Evolutionary conservation across 345 rosid genomes (phyloP).

Genomic region (Salix koriyanagi): DNA sequence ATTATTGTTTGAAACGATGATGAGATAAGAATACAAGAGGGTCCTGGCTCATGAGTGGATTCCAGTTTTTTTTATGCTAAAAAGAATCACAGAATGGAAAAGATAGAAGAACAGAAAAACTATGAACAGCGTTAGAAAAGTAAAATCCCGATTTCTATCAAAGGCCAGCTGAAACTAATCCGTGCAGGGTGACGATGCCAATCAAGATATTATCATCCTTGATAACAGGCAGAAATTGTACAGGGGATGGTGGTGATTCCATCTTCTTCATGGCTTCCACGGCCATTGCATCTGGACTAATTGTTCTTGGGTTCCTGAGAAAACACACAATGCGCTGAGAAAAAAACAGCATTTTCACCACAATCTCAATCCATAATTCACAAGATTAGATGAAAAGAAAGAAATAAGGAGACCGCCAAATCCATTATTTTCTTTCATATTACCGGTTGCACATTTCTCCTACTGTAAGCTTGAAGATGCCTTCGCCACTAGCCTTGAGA

Average conservation of each 20-base stretch:
- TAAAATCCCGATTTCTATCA: constrained; percentile 20
- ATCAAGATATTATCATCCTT: constrained; percentile 56
- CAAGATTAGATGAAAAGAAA: background rate
- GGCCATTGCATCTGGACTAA: constrained; percentile 88
- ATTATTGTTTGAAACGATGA: background rate
- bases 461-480: constrained; percentile 81
- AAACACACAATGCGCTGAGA: background rate
- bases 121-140: background rate
- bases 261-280: constrained; percentile 95
- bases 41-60: background rate
- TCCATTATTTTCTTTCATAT: background rate
- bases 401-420: background rate
- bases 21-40: background rate
- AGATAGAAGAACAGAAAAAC: background rate
- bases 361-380: background rate
- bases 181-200: constrained; percentile 90
- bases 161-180: constrained; percentile 88
- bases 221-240: constrained; percentile 86
- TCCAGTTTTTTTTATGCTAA: background rate
- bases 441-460: constrained; percentile 97
- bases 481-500: constrained; percentile 83
- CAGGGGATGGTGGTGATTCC: constrained; percentile 98
- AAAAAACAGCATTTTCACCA: background rate
- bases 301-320: constrained; percentile 81
- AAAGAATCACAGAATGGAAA: background rate